Percentiles rank a stretch among this genome's conserved stretches.
Conservation (phyloP, 106 monocot species). For the Cymbidium sinense region DNA sequence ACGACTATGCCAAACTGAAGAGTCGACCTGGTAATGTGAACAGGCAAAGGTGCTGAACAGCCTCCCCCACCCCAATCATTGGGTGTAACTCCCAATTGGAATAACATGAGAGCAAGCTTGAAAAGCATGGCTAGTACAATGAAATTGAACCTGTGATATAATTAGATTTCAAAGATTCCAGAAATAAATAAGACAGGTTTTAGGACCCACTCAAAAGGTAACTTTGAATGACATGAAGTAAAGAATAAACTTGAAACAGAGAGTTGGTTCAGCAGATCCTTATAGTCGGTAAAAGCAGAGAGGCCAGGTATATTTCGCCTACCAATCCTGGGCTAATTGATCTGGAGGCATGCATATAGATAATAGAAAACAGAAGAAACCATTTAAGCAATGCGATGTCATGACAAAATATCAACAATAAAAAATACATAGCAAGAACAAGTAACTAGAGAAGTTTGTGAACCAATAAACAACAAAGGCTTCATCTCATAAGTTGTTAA, state of each 20-base stretch:
- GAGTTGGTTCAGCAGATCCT: not conserved
- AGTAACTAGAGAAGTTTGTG: not conserved
- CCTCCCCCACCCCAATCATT: too few relatives aligned
- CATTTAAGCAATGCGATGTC: not conserved
- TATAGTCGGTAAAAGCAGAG: not conserved
- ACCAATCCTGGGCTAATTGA: not conserved
- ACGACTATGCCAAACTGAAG: too few relatives aligned
- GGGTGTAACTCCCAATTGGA: too few relatives aligned
- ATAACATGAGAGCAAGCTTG: too few relatives aligned
- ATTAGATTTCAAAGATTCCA: too few relatives aligned
- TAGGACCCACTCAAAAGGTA: not conserved
- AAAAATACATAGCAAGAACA: not conserved
- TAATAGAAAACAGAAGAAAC: not conserved
- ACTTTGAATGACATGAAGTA: not conserved
- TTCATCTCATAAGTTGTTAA: conserved; percentile 1
- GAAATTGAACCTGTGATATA: too few relatives aligned
- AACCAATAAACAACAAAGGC: not conserved
- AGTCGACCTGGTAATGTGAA: too few relatives aligned
- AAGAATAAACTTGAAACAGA: not conserved
- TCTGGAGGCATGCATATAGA: not conserved
- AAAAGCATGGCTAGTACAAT: too few relatives aligned
- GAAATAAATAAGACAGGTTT: too few relatives aligned
- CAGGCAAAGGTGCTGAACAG: too few relatives aligned
- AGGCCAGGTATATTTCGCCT: not conserved
- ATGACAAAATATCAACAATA: not conserved